Evolutionary conservation across 2,329 filamentous ascomycete genomes (phyloP).

Genomic region (Phaeoacremonium minimum): DNA sequence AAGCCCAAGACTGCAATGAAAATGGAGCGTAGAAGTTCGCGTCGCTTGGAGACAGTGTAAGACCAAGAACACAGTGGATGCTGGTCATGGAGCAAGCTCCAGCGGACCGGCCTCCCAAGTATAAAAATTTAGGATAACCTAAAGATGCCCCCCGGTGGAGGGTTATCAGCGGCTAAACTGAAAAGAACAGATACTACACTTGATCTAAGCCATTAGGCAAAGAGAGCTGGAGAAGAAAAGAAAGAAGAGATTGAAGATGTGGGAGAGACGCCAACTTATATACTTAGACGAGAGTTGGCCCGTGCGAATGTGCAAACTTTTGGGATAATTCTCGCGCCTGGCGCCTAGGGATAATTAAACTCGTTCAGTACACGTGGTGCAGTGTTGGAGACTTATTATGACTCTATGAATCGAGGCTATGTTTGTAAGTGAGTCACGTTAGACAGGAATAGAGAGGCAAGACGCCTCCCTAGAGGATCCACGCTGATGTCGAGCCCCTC

Average conservation of each 20-base stretch:
- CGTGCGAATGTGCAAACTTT: neutral
- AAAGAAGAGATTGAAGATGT: constrained; percentile 29
- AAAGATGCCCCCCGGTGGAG: constrained; percentile 65
- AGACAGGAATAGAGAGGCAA: too few species aligned
- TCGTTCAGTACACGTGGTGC: too few species aligned
- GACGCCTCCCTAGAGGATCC: too few species aligned
- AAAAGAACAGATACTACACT: constrained; percentile 97
- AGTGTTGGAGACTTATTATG: too few species aligned
- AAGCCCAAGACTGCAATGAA: constrained; percentile 55
- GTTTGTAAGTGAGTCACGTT: too few species aligned
- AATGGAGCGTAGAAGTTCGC: constrained; percentile 62
- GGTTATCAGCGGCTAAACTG: constrained; percentile 94
- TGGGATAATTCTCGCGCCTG: too few species aligned
- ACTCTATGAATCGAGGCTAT: too few species aligned
- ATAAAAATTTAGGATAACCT: constrained; percentile 84
- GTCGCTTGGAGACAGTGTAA: constrained; percentile 71
- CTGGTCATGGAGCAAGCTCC: constrained; percentile 66
- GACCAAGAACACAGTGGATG: constrained; percentile 68
- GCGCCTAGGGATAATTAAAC: too few species aligned
- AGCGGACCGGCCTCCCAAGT: constrained; percentile 50
- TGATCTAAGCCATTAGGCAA: constrained; percentile 75
- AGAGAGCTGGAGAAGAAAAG: constrained; percentile 50
- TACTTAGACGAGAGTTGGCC: constrained; percentile 5
- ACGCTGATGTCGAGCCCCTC: too few species aligned
- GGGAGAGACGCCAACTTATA: constrained; percentile 13